phyloP scores from a whole-genome alignment of 1,139 yeast genomes.

The Blastobotrys persicus region DNA sequence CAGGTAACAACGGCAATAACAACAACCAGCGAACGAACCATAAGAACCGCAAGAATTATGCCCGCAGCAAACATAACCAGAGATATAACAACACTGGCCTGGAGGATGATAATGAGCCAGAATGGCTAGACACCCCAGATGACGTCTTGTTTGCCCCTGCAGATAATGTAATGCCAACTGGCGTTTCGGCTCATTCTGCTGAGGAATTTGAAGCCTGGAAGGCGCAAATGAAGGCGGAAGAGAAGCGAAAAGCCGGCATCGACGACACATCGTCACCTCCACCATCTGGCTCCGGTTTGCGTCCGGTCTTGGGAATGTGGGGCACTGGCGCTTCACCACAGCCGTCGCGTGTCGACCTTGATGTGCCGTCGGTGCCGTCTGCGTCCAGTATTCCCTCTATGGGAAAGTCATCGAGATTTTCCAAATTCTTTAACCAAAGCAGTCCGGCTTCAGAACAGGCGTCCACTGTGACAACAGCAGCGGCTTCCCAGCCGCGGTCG shows the following conservation, averaged over 20 bases:
- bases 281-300: conserved; percentile 12
- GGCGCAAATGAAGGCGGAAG: conserved; percentile 31
- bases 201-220: conserved; percentile 37
- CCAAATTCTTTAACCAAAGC: conserved; percentile 28
- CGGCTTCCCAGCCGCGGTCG: conserved; percentile 5
- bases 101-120: conserved; percentile 18
- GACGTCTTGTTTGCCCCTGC: conserved; percentile 4
- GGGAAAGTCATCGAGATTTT: conserved; percentile 26
- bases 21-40: conserved; percentile 11
- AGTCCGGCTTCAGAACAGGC: conserved; percentile 10
- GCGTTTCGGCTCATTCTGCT: conserved; percentile 20
- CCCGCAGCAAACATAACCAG: conserved; percentile 6
- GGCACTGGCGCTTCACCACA: conserved; percentile 16
- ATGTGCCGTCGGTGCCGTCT: conserved; percentile 7
- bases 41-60: conserved; percentile 8
- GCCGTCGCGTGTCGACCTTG: conserved; percentile 7
- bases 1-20: background rate
- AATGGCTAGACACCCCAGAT: conserved; percentile 23
- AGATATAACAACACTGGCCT: background rate
- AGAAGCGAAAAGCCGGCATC: conserved; percentile 26
- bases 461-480: conserved; percentile 6
- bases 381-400: conserved; percentile 9
- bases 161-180: conserved; percentile 2
- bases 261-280: conserved; percentile 1
- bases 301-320: conserved; percentile 31